Evolutionary conservation across 2,329 filamentous ascomycete genomes (phyloP).

Genomic region (Cercospora janseana): DNA sequence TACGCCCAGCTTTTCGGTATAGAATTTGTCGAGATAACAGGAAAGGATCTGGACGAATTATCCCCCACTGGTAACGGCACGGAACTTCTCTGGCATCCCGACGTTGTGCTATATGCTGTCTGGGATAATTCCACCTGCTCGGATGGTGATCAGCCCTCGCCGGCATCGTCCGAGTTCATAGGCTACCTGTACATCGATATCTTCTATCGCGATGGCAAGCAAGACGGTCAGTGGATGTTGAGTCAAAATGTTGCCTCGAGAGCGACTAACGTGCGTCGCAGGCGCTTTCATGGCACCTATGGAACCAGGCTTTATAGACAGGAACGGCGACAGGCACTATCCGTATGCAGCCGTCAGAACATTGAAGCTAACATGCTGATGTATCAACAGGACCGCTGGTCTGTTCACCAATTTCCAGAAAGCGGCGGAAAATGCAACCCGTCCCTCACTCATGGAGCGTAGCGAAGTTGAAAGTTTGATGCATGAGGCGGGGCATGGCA

Average conservation of each 20-base stretch:
- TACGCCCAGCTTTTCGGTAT: constrained; percentile 18
- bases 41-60: constrained; percentile 59
- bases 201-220: constrained; percentile 1
- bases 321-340: constrained; percentile 14
- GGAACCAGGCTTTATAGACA: constrained; percentile 6
- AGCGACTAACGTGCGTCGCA: neutral
- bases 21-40: constrained; percentile 37
- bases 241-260: neutral
- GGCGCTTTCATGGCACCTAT: constrained; percentile 9
- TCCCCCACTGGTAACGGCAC: constrained; percentile 40
- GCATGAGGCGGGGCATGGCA: constrained; percentile 21
- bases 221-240: neutral
- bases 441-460: constrained; percentile 11
- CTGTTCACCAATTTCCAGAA: constrained; percentile 13
- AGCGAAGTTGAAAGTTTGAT: constrained; percentile 8
- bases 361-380: neutral
- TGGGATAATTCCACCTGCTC: constrained; percentile 9
- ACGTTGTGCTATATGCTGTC: constrained; percentile 19
- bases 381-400: neutral
- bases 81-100: constrained; percentile 18
- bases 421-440: neutral
- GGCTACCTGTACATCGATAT: constrained; percentile 23
- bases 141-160: neutral
- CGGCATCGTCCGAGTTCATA: constrained; percentile 10
- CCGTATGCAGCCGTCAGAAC: neutral